Evolutionary conservation across 805 yeast genomes (phyloP).

Genomic region (Saccharomycopsis synnaedendra): DNA sequence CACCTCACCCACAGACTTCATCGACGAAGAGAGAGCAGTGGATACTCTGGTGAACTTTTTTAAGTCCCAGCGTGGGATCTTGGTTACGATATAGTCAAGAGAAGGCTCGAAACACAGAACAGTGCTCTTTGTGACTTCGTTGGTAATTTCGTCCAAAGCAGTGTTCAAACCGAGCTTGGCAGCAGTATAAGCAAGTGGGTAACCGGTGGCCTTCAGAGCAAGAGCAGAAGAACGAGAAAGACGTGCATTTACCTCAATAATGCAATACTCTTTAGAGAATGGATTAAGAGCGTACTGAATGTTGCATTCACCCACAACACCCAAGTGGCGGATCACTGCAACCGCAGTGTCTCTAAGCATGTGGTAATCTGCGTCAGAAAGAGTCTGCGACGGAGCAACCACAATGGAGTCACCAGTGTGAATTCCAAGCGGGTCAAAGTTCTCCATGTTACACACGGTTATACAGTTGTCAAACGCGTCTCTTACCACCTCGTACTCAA

Average conservation of each 20-base stretch:
- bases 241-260: constrained; percentile 96
- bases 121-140: constrained; percentile 88
- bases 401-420: constrained; percentile 99
- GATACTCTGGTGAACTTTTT: constrained; percentile 92
- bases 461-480: constrained; percentile 96
- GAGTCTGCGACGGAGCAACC: constrained; percentile 96
- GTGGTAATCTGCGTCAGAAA: constrained; percentile 93
- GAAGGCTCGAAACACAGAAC: constrained; percentile 98
- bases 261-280: constrained; percentile 86
- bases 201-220: constrained; percentile 98
- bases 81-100: constrained; percentile 89
- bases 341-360: constrained; percentile 98
- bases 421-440: constrained; percentile 95
- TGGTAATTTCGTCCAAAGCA: constrained; percentile 82
- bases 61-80: constrained; percentile 98
- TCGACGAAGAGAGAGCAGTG: constrained; percentile 75
- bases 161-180: constrained; percentile 92
- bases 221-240: constrained; percentile 96
- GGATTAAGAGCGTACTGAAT: constrained; percentile 96
- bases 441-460: constrained; percentile 98
- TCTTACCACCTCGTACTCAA: constrained; percentile 97
- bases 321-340: constrained; percentile 91
- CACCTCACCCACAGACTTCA: constrained; percentile 99
- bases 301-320: constrained; percentile 99
- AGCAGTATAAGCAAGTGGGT: constrained; percentile 96